These are phyloP conservation scores for Dillenia turbinata DNA, from an alignment of 164 flowering plant species.

Conservation along the genomic window DNA sequence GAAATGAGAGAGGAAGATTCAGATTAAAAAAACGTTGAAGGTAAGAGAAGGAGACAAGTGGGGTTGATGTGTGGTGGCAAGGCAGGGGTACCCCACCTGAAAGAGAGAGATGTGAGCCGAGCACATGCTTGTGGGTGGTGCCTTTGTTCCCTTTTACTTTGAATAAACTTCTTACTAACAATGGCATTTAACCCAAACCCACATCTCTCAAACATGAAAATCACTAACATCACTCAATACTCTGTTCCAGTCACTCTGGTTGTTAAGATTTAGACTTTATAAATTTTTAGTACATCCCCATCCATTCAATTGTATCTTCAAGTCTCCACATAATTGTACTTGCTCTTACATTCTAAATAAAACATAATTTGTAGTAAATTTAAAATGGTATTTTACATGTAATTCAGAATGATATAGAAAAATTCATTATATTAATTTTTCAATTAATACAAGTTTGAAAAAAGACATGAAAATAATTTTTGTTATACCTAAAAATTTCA, in stretches of 20 bases:
- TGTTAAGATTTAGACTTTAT: background rate
- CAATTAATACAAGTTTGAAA: no score
- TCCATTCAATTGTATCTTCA: background rate
- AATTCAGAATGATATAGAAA: no score
- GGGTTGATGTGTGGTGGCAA: conserved; percentile 29
- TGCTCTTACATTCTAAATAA: no score
- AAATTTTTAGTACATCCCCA: background rate
- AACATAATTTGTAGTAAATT: no score
- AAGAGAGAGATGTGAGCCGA: conserved; percentile 19
- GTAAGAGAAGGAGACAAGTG: conserved; percentile 9
- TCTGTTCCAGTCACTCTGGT: background rate
- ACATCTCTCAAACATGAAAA: no score
- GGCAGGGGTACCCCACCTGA: conserved; percentile 34
- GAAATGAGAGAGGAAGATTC: background rate
- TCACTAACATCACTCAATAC: background rate
- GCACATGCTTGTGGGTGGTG: conserved; percentile 19
- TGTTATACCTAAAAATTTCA: no score
- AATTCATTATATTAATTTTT: no score
- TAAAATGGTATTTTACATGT: no score
- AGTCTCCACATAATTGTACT: no score
- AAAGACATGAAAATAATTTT: no score
- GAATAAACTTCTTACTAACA: no score
- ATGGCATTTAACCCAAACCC: no score
- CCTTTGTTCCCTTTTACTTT: background rate
- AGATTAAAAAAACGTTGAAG: background rate